These are phyloP conservation scores for Arxiozyma telluris DNA, from an alignment of 1,139 yeast species.

Conservation along the genomic window DNA sequence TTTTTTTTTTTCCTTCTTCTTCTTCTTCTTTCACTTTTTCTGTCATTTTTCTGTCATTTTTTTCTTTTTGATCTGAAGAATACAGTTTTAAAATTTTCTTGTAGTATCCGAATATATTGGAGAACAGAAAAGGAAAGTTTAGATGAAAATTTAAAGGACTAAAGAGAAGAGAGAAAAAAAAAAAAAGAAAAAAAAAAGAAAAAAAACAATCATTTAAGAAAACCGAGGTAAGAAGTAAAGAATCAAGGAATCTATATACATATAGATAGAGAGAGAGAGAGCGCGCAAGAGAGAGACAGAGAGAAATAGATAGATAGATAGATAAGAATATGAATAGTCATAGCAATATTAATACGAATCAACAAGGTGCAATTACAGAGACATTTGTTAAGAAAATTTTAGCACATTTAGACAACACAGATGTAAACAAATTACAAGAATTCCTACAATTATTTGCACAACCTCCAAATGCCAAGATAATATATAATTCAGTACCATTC, in stretches of 20 bases:
- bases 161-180: no score
- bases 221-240: slow-evolving; percentile 16
- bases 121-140: no score
- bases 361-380: slow-evolving; percentile 13
- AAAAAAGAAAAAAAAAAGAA: slow-evolving; percentile 11
- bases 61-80: no score
- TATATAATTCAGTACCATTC: slow-evolving; percentile 59
- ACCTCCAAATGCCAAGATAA: slow-evolving; percentile 32
- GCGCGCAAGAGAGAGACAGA: no score
- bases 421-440: slow-evolving; percentile 39
- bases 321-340: slow-evolving; percentile 3
- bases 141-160: no score
- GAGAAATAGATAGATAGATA: no score
- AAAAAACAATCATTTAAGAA: slow-evolving; percentile 15
- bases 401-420: slow-evolving; percentile 36
- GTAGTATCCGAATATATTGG: no score
- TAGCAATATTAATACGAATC: slow-evolving; percentile 1
- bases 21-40: no score
- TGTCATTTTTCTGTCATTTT: no score
- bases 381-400: slow-evolving; percentile 33
- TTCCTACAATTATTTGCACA: slow-evolving; percentile 36
- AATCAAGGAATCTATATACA: not conserved
- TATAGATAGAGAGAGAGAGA: no score
- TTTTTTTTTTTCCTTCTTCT: no score
- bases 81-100: no score